Percentiles rank a stretch among this genome's conserved stretches.
phyloP scores from a whole-genome alignment of 257 asterid genomes.

The Solanum sejunctum region DNA sequence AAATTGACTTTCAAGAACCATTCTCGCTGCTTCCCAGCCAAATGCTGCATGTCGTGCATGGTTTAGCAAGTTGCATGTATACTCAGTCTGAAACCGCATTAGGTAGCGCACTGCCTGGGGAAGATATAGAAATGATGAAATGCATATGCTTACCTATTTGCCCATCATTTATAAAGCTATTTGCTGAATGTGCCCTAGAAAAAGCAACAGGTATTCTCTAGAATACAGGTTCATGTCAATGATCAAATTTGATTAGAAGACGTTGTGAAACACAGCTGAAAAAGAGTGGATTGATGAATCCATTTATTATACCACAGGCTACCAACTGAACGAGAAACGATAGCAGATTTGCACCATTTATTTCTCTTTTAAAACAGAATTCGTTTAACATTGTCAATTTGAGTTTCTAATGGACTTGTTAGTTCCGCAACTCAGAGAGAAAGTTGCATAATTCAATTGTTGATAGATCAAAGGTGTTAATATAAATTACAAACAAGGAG shows the following conservation, averaged over 20 bases:
- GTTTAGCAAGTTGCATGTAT: slow-evolving; percentile 77
- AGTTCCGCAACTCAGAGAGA: neutral
- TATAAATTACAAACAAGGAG: neutral
- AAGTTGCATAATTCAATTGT: neutral
- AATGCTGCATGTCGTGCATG: slow-evolving; percentile 70
- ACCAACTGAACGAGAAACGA: neutral
- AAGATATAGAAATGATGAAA: neutral
- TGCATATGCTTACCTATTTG: neutral
- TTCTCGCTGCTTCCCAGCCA: slow-evolving; percentile 78
- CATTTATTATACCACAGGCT: neutral
- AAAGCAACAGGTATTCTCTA: neutral
- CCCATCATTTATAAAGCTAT: neutral
- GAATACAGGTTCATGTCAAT: neutral
- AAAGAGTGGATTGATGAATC: neutral
- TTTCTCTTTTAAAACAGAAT: neutral
- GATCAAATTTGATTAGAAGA: neutral
- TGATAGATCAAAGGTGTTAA: neutral
- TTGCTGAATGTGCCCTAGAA: neutral
- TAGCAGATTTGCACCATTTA: neutral
- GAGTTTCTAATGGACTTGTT: neutral
- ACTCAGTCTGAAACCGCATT: slow-evolving; percentile 83
- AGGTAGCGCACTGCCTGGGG: slow-evolving; percentile 85
- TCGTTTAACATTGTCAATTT: neutral
- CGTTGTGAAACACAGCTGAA: neutral
- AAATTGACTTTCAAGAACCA: slow-evolving; percentile 41